Percentiles rank a stretch among this genome's conserved stretches.
Evolutionary conservation across 2,329 filamentous ascomycete genomes (phyloP).

Genomic region (Fonsecaea pedrosoi): DNA sequence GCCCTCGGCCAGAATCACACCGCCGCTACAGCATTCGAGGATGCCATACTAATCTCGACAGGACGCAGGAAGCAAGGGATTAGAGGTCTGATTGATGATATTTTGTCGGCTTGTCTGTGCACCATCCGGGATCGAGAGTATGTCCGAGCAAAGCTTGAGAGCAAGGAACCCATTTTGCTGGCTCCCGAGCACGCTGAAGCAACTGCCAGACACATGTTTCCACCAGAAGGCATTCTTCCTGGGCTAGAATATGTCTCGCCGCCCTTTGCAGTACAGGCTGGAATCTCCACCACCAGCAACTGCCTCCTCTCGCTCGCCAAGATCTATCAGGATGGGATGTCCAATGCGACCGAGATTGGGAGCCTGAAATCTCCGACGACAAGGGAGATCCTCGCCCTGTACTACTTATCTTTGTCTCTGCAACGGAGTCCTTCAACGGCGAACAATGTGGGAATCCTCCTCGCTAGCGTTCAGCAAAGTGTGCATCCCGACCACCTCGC

Average conservation of each 20-base stretch:
- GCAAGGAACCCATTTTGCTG: constrained; percentile 72
- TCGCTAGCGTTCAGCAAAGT: constrained; percentile 89
- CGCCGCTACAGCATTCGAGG: constrained; percentile 90
- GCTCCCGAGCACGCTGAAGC: constrained; percentile 82
- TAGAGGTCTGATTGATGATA: constrained; percentile 76
- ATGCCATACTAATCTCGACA: constrained; percentile 87
- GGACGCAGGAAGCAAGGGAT: constrained; percentile 75
- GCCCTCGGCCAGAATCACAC: constrained; percentile 79
- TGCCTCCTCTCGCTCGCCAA: constrained; percentile 93
- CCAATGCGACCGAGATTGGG: constrained; percentile 61
- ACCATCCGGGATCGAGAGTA: constrained; percentile 35
- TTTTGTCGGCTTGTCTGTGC: constrained; percentile 66
- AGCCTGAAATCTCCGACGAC: constrained; percentile 75
- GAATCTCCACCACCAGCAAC: constrained; percentile 92
- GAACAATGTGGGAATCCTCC: constrained; percentile 95
- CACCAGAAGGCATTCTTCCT: constrained; percentile 75
- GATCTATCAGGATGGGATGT: constrained; percentile 93
- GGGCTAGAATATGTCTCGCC: constrained; percentile 76
- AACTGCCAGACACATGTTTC: constrained; percentile 83
- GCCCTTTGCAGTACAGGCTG: constrained; percentile 75
- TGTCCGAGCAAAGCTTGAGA: constrained; percentile 45
- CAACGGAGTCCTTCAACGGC: constrained; percentile 97
- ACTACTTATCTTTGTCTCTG: constrained; percentile 91
- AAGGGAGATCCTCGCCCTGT: constrained; percentile 89
- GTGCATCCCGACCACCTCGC: constrained; percentile 49